These are phyloP conservation scores for Candida golubevii DNA, from an alignment of 805 yeast species.

Conservation along the genomic window DNA sequence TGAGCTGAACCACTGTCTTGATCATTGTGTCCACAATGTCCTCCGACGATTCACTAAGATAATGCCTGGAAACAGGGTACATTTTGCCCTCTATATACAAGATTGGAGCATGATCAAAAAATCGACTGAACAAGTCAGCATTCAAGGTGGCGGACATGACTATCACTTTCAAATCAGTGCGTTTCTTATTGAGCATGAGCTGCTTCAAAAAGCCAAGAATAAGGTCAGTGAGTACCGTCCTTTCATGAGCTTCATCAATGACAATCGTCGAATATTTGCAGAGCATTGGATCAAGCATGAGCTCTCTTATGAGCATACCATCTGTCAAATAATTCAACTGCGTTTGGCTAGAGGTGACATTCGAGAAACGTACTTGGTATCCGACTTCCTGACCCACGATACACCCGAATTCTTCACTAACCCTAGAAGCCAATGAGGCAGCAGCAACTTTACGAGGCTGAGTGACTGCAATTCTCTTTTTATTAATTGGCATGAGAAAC, in stretches of 20 bases:
- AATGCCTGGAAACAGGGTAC: slow-evolving; percentile 74
- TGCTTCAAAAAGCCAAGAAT: slow-evolving; percentile 83
- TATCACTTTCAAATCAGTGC: slow-evolving; percentile 61
- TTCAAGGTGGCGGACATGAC: slow-evolving; percentile 97
- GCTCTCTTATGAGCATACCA: slow-evolving; percentile 93
- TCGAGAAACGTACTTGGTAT: slow-evolving; percentile 88
- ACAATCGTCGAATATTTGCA: slow-evolving; percentile 68
- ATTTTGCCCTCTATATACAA: slow-evolving; percentile 85
- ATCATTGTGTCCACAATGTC: slow-evolving; percentile 81
- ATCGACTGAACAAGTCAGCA: slow-evolving; percentile 78
- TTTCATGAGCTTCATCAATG: slow-evolving; percentile 96
- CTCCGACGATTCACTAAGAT: slow-evolving; percentile 60
- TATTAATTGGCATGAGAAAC: slow-evolving; percentile 56
- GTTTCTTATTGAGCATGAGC: slow-evolving; percentile 45
- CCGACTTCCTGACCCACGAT: slow-evolving; percentile 80
- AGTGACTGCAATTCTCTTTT: slow-evolving; percentile 76
- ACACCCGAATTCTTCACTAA: slow-evolving; percentile 82
- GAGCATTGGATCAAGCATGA: slow-evolving; percentile 69
- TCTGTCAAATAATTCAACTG: slow-evolving; percentile 85
- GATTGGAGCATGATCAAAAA: slow-evolving; percentile 78
- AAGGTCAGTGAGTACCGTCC: slow-evolving; percentile 88
- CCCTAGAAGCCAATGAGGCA: slow-evolving; percentile 87
- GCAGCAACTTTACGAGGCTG: slow-evolving; percentile 99
- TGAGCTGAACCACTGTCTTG: slow-evolving; percentile 71
- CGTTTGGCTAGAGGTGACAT: slow-evolving; percentile 55